Evolutionary conservation across 2,329 filamentous ascomycete genomes (phyloP).

Genomic region (Alternaria rosae): DNA sequence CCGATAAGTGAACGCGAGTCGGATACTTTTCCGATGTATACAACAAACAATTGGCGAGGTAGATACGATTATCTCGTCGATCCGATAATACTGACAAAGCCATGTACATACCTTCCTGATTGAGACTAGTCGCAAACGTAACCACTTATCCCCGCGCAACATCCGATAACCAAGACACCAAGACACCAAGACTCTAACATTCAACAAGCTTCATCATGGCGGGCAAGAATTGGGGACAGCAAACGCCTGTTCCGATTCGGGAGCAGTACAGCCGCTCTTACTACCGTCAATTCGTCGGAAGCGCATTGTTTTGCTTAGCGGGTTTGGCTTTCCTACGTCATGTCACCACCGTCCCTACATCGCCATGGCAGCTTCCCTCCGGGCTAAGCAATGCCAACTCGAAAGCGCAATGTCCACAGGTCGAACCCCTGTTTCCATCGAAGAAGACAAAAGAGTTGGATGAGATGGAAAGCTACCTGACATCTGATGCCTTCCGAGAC

Average conservation of each 20-base stretch:
- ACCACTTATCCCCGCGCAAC: conserved; percentile 12
- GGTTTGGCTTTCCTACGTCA: conserved; percentile 6
- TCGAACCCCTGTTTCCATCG: conserved; percentile 35
- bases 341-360: conserved; percentile 20
- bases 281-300: conserved; percentile 7
- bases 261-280: neutral
- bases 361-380: conserved; percentile 19
- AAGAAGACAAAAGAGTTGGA: conserved; percentile 36
- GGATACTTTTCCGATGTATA: neutral
- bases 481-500: conserved; percentile 38
- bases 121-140: neutral
- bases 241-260: neutral
- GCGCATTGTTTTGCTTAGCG: conserved; percentile 6
- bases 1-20: neutral
- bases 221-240: conserved; percentile 17
- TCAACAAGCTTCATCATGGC: conserved; percentile 19
- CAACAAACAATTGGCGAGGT: neutral
- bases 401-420: conserved; percentile 37
- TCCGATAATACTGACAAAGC: neutral
- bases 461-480: conserved; percentile 37
- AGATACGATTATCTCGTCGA: neutral
- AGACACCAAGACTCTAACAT: conserved; percentile 1
- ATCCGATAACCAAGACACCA: neutral
- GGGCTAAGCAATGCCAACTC: neutral
- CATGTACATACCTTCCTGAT: conserved; percentile 13